Conservation (phyloP, 202 grass and related monocot species). For the Schoenoplectus tabernaemontani region DNA sequence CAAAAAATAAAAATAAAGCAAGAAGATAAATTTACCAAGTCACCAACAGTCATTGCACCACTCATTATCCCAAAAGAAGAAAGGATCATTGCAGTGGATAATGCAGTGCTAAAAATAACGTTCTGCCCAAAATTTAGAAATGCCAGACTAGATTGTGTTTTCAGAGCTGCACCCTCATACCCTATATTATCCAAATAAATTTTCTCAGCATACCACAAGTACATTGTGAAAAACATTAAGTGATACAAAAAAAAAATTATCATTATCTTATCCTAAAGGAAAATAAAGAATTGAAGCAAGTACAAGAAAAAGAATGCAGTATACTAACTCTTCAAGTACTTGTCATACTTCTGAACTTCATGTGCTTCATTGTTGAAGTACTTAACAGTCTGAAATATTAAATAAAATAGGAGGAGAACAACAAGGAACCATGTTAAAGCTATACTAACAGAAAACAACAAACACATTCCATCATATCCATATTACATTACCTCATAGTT, state of each 20-base stretch:
- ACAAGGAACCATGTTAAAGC: not conserved
- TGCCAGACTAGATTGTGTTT: slow-evolving; percentile 95
- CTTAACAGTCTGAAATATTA: slow-evolving; percentile 67
- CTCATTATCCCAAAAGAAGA: slow-evolving; percentile 95
- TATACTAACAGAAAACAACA: not conserved
- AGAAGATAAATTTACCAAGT: slow-evolving; percentile 68
- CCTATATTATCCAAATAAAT: slow-evolving; percentile 35
- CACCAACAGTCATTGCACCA: slow-evolving; percentile 90
- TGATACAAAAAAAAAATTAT: slow-evolving; percentile 16
- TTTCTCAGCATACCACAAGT: slow-evolving; percentile 25
- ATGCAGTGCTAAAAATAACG: slow-evolving; percentile 85
- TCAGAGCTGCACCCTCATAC: slow-evolving; percentile 81
- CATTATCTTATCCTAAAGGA: not conserved
- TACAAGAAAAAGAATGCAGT: slow-evolving; percentile 24
- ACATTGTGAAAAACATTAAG: slow-evolving; percentile 8
- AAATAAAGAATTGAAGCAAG: not conserved
- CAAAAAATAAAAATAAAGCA: not conserved
- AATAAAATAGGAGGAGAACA: slow-evolving; percentile 5
- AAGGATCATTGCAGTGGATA: slow-evolving; percentile 92
- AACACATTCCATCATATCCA: not conserved
- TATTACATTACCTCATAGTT: slow-evolving; percentile 78
- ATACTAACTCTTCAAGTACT: slow-evolving; percentile 84
- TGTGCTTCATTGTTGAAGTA: slow-evolving; percentile 96
- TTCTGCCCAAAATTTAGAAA: slow-evolving; percentile 95
- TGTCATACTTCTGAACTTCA: slow-evolving; percentile 94